A percentile compares a stretch with the other conserved stretches of the same genome.
phyloP scores from a whole-genome alignment of 352 stramenopile genomes.

The Lagenidium giganteum region DNA sequence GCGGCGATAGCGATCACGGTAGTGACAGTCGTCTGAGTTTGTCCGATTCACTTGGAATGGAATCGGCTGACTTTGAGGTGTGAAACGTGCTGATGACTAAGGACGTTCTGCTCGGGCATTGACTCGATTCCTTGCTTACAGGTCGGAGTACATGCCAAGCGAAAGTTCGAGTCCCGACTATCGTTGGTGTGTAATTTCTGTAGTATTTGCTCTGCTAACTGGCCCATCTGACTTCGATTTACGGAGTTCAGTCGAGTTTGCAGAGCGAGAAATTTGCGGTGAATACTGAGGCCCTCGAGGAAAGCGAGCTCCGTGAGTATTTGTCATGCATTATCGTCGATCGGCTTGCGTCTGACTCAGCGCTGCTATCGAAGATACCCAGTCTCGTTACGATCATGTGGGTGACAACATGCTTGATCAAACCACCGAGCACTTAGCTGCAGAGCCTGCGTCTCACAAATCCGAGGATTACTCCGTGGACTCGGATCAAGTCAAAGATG shows the following conservation, averaged over 20 bases:
- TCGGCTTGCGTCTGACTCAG: conserved; percentile 1
- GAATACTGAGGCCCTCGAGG: conserved; percentile 49
- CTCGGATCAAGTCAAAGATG: no score
- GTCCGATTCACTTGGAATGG: conserved; percentile 71
- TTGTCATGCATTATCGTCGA: not conserved
- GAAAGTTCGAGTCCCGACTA: conserved; percentile 35
- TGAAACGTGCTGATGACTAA: not conserved
- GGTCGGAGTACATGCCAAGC: conserved; percentile 45
- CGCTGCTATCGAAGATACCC: conserved; percentile 22
- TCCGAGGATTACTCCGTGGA: no score
- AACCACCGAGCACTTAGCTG: conserved; percentile 19
- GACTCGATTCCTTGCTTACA: conserved; percentile 1
- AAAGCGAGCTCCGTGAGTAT: conserved; percentile 32
- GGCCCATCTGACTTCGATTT: not conserved
- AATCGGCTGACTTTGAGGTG: conserved; percentile 79
- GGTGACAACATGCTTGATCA: conserved; percentile 34
- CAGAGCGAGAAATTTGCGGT: conserved; percentile 76
- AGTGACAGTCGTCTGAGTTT: conserved; percentile 24
- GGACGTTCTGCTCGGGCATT: not conserved
- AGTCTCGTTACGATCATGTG: conserved; percentile 32
- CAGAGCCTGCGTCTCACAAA: no score
- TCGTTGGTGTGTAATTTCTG: conserved; percentile 31
- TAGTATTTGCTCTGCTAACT: not conserved
- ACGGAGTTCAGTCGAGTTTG: conserved; percentile 58
- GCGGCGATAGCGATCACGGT: no score